Evolutionary conservation across 768 basidiomycete genomes (phyloP), one percentile per base, ranked within the genome.

Genomic region (Termitomyces sp.): DNA sequence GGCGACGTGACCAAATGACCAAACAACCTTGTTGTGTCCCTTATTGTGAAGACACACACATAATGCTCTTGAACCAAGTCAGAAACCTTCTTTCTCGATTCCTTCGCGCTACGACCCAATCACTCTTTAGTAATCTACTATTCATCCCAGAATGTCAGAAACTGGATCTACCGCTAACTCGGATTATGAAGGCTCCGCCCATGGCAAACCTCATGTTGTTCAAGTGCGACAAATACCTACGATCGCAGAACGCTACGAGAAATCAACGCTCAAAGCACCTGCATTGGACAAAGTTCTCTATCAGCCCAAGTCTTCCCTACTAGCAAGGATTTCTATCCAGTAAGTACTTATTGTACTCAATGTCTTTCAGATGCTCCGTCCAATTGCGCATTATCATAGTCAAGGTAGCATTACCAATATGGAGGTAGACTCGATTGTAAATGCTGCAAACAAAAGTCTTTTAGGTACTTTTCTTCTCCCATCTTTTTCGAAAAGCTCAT

Each of bases 401-500:
- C 84, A 88, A 65, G 89, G 88, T 26, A 87, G 92, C 69, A 92
- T 94, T 56, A 92, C 91, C 2, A 73, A 75, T 56, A 67, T 93
- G 22, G 76, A 84, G 52, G 72, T 88, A 12, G 90, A 92, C 29
- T n/a, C n/a, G n/a, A n/a, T n/a, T n/a, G n/a, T n/a, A n/a, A n/a
- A n/a, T n/a, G n/a, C n/a, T 29, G 29, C 29, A 29, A 29, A 29
- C 29, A 29, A 29, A 29, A 29, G 29, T 29, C 73, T 94, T 36
- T 73, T 87, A 48, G 91, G 91, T 90, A 42, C 55, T 72, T 71
- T 50, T 44, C 16, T n/a, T 31, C 20, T 18, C 27, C n/a, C n/a
- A 36, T 46, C 24, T 7, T 58, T 34, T 32, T 9, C 13, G 43
- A 36, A 53, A 51, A 31, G 14, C 53, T 58, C 37, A 54, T 37